phyloP scores from a whole-genome alignment of 2,329 filamentous ascomycete species.

The Tolypocladium album region DNA sequence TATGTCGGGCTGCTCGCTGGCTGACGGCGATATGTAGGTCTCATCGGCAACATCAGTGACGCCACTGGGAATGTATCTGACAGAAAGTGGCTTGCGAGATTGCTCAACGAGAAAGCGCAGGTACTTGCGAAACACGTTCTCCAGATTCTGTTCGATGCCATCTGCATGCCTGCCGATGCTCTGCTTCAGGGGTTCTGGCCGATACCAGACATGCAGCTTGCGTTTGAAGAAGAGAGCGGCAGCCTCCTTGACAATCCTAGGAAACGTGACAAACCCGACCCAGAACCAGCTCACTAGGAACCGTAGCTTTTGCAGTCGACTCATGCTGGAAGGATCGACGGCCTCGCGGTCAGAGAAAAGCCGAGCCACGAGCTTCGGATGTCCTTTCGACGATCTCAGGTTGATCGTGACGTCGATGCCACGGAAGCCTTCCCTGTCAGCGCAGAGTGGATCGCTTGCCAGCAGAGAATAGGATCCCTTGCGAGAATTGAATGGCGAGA shows the following conservation, averaged over 20 bases:
- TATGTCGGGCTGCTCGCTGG: constrained; percentile 5
- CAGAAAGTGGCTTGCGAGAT: constrained; percentile 29
- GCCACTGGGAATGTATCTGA: constrained; percentile 46
- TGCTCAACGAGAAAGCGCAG: constrained; percentile 37
- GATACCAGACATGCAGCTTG: constrained; percentile 52
- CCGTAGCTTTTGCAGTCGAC: constrained; percentile 23
- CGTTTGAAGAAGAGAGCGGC: constrained; percentile 42
- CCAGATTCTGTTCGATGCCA: constrained; percentile 33
- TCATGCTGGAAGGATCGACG: constrained; percentile 38
- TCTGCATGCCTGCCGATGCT: constrained; percentile 45
- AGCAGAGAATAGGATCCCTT: constrained; percentile 42
- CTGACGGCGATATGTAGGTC: constrained; percentile 23
- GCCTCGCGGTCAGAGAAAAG: constrained; percentile 42
- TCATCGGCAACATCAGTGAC: constrained; percentile 25
- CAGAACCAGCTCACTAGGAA: constrained; percentile 53
- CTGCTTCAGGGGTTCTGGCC: constrained; percentile 48
- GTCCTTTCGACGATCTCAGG: constrained; percentile 46
- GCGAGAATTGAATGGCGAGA: constrained; percentile 62
- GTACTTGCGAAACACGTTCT: constrained; percentile 36
- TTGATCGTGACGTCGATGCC: constrained; percentile 50
- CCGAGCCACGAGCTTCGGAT: constrained; percentile 50
- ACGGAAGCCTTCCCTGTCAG: constrained; percentile 23
- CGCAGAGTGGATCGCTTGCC: constrained; percentile 33
- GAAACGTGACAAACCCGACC: constrained; percentile 56
- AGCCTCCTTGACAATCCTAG: constrained; percentile 54